A percentile compares a stretch with the other conserved stretches of the same genome.
Evolutionary conservation across 257 asterid genomes (phyloP).

Genomic region (Catharanthus roseus): DNA sequence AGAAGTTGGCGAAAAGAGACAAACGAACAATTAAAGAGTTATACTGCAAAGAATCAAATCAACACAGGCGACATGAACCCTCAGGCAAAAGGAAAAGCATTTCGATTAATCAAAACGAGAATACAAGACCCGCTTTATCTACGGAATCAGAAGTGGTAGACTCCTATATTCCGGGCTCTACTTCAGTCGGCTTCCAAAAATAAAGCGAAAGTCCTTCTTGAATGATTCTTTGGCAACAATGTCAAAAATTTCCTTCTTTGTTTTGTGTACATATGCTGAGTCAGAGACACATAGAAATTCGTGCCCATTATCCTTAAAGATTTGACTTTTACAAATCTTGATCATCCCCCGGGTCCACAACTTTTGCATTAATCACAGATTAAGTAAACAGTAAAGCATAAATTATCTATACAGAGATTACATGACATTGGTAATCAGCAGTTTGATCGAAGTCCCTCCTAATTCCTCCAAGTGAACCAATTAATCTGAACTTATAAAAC

Average conservation of each 20-base stretch:
- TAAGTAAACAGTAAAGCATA: too few relatives aligned
- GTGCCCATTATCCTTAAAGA: background rate
- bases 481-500: conserved; percentile 8
- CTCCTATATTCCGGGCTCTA: background rate
- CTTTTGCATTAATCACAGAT: background rate
- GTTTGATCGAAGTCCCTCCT: background rate
- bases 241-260: background rate
- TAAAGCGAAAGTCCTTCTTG: background rate
- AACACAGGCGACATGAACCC: conserved; percentile 1
- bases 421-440: background rate
- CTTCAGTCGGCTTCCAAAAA: conserved; percentile 2
- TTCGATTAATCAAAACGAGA: background rate
- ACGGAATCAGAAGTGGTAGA: background rate
- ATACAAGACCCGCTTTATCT: background rate
- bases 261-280: background rate
- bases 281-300: background rate
- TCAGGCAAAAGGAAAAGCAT: background rate
- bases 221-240: background rate
- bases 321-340: background rate
- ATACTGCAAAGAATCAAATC: background rate
- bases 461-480: background rate
- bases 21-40: too few relatives aligned
- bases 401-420: background rate
- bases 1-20: background rate
- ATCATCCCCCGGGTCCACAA: background rate